Evolutionary conservation across 768 basidiomycete species (phyloP), one percentile per base, ranked within the genome.

Genomic region (Collybiopsis confluens): DNA sequence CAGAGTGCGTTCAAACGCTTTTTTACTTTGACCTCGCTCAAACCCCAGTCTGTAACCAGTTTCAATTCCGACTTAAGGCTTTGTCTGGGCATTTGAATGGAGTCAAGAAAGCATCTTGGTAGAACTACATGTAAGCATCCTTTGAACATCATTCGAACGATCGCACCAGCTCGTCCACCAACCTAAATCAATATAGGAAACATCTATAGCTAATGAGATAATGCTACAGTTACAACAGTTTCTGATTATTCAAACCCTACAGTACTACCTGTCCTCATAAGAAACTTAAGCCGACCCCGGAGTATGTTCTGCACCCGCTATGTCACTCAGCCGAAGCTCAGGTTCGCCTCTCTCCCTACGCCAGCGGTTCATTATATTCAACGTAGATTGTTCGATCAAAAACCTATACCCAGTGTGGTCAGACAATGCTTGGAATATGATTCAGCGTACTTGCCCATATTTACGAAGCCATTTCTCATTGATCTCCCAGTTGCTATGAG

Each of bases 61-160:
- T 80, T 73, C 92, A 95, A 72, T 97, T 98, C 74, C 82, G 94
- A 35, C 62, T 90, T 44, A 90, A 93, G 64, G 95, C 93, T 0
- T 72, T 91, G 50, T 73, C 73, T 33, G 88, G 91, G 4, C 86
- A 95, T 61, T 73, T 97, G 26, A 86, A 90, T 18, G 95, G 95
- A 4, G 92, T 98, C 24, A 76, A 79, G 42, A 94, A 96, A 63
- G 92, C 94, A 7, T 90, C 86, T n/a, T 98, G 95, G 94, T 97
- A 76, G 67, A 51, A 36, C 20, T 20, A 55, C 7, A 52, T 55
- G n/a, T n/a, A n/a, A n/a, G n/a, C n/a, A n/a, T n/a, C n/a, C n/a
- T n/a, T n/a, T n/a, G n/a, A n/a, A n/a, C n/a, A n/a, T n/a, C n/a
- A n/a, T n/a, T n/a, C n/a, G n/a, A n/a, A n/a, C n/a, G n/a, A n/a